A percentile compares a stretch with the other conserved stretches of the same genome.
Evolutionary conservation across 202 grass and related monocot species (phyloP).

Genomic region (Saccharum hybrid): DNA sequence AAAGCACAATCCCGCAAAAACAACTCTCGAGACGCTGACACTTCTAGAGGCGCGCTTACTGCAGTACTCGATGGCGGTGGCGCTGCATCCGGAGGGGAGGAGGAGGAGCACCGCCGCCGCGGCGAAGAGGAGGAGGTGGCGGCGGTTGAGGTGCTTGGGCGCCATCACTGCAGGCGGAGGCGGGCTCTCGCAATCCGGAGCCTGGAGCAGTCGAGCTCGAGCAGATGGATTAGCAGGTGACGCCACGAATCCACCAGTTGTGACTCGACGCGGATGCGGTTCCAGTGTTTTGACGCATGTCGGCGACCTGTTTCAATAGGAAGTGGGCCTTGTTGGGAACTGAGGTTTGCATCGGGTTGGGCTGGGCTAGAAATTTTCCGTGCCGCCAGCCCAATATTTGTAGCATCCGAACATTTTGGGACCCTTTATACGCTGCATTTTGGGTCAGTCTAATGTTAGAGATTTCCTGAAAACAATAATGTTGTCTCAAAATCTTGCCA

Average conservation of each 20-base stretch:
- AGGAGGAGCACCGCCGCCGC: conserved; percentile 12
- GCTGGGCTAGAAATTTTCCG: background rate
- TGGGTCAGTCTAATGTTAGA: background rate
- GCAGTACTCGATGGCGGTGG: conserved; percentile 60
- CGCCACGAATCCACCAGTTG: too few species aligned
- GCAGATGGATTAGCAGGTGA: background rate
- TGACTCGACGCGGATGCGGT: background rate
- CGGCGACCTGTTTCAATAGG: background rate
- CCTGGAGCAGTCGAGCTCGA: background rate
- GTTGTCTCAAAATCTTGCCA: background rate
- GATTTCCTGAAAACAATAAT: background rate
- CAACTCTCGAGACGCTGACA: background rate
- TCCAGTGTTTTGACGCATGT: background rate
- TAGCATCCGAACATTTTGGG: background rate
- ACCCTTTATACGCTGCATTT: too few species aligned
- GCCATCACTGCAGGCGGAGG: conserved; percentile 40
- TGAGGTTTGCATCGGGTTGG: background rate
- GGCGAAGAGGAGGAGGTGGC: conserved; percentile 27
- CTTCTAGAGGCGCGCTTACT: conserved; percentile 32
- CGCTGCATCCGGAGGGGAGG: conserved; percentile 27
- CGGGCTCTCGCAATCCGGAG: background rate
- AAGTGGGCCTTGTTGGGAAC: background rate
- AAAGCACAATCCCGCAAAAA: background rate
- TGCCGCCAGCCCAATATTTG: background rate
- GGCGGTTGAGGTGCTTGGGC: background rate